Evolutionary conservation across 1,139 yeast species (phyloP).

Genomic region (Pichia sp.): DNA sequence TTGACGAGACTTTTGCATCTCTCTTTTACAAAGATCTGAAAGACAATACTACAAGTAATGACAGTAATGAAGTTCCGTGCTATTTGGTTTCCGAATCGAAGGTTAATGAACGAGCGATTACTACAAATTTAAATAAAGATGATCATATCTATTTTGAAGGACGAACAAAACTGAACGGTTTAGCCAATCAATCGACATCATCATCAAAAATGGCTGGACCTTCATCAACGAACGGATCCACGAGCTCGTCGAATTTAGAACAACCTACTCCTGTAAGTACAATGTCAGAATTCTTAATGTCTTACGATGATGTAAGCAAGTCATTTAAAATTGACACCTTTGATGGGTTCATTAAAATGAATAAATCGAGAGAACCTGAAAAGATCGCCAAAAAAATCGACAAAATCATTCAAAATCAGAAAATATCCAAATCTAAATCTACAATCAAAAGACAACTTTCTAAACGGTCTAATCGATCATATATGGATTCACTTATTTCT

Average conservation of each 20-base stretch:
- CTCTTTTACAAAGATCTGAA: conserved; percentile 3
- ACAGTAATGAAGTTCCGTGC: conserved; percentile 1
- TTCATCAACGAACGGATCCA: too few relatives aligned
- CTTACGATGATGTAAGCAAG: conserved; percentile 24
- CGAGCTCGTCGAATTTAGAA: too few relatives aligned
- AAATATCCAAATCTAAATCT: too few relatives aligned
- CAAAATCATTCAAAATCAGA: neutral
- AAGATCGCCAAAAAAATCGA: conserved; percentile 11
- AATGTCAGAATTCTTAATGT: conserved; percentile 22
- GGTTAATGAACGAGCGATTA: conserved; percentile 15
- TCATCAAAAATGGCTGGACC: too few relatives aligned
- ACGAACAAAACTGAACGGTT: conserved; percentile 2
- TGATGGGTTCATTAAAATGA: conserved; percentile 26
- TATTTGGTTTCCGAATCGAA: conserved; percentile 26
- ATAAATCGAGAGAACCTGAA: conserved; percentile 28
- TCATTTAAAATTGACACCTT: conserved; percentile 24
- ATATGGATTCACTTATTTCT: too few relatives aligned
- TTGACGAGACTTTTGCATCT: conserved; percentile 23
- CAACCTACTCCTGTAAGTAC: too few relatives aligned
- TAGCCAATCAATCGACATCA: conserved; percentile 4
- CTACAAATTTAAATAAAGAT: conserved; percentile 6
- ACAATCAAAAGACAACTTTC: too few relatives aligned
- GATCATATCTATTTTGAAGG: conserved; percentile 26
- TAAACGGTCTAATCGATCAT: too few relatives aligned
- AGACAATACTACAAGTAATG: neutral